phyloP scores from a whole-genome alignment of 306 rosid species.

The Benincasa hispida region DNA sequence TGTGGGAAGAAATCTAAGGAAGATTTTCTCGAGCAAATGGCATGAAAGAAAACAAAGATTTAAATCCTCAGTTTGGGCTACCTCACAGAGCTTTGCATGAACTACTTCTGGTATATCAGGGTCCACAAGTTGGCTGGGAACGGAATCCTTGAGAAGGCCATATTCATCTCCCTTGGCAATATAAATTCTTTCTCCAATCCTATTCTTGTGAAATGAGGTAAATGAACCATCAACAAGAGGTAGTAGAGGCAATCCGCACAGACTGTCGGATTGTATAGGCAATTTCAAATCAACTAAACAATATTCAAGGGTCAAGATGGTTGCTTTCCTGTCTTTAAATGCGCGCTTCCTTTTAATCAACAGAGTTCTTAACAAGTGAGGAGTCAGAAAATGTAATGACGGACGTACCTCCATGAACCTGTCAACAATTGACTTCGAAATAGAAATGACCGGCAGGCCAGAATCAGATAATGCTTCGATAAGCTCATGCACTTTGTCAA shows the following conservation, averaged over 20 bases:
- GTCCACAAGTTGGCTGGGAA: slow-evolving; percentile 70
- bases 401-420: slow-evolving; percentile 81
- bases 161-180: slow-evolving; percentile 75
- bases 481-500: slow-evolving; percentile 52
- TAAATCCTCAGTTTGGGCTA: slow-evolving; percentile 54
- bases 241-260: slow-evolving; percentile 67
- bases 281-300: slow-evolving; percentile 73
- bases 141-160: slow-evolving; percentile 78
- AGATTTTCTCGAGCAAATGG: slow-evolving; percentile 76
- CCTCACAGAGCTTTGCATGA: slow-evolving; percentile 56
- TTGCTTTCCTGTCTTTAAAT: slow-evolving; percentile 68
- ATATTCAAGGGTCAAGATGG: slow-evolving; percentile 78
- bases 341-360: slow-evolving; percentile 76
- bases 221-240: slow-evolving; percentile 88
- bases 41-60: slow-evolving; percentile 77
- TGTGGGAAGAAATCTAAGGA: slow-evolving; percentile 67
- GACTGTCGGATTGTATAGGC: slow-evolving; percentile 47
- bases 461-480: slow-evolving; percentile 61
- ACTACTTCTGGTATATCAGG: slow-evolving; percentile 51
- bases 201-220: slow-evolving; percentile 56
- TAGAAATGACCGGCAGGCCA: slow-evolving; percentile 59
- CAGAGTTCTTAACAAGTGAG: slow-evolving; percentile 67
- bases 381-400: slow-evolving; percentile 71
- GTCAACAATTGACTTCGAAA: slow-evolving; percentile 55
- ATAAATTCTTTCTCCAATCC: slow-evolving; percentile 77